Conservation (phyloP, 768 basidiomycete genomes). For the Tricholoma saponaceum region DNA sequence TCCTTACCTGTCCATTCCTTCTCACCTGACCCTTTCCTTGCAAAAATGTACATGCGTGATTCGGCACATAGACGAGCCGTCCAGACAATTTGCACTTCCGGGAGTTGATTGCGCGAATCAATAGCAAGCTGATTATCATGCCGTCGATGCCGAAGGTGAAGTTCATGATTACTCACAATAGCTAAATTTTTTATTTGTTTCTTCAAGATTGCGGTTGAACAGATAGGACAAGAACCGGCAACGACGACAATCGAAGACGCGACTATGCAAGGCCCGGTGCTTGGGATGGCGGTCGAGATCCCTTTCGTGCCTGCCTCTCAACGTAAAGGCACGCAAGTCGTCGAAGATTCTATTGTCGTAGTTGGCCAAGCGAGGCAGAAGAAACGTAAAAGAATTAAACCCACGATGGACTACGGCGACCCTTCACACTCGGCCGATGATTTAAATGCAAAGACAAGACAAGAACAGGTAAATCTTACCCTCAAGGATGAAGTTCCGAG, state of each 20-base stretch:
- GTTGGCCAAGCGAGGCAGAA: slow-evolving; percentile 63
- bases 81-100: slow-evolving; percentile 34
- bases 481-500: slow-evolving; percentile 15
- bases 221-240: slow-evolving; percentile 4
- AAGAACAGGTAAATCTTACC: slow-evolving; percentile 3
- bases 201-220: slow-evolving; percentile 5
- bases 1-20: slow-evolving; percentile 3
- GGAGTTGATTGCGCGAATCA: slow-evolving; percentile 61
- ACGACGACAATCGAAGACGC: slow-evolving; percentile 6
- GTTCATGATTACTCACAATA: slow-evolving; percentile 5
- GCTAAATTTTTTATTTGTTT: neutral
- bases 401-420: slow-evolving; percentile 10
- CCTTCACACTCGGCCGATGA: slow-evolving; percentile 13
- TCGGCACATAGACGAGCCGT: slow-evolving; percentile 6
- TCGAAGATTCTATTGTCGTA: slow-evolving; percentile 66
- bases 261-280: slow-evolving; percentile 10
- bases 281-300: slow-evolving; percentile 59
- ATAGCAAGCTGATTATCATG: slow-evolving; percentile 57
- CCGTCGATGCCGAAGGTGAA: slow-evolving; percentile 44
- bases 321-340: slow-evolving; percentile 33
- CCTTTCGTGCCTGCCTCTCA: slow-evolving; percentile 72
- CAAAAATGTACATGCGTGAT: neutral
- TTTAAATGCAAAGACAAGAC: slow-evolving; percentile 14
- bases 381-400: slow-evolving; percentile 57
- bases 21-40: neutral